Base-by-base conservation (phyloP, 2,329 filamentous ascomycete genomes). In the Arthrobotrys sinensis region DNA sequence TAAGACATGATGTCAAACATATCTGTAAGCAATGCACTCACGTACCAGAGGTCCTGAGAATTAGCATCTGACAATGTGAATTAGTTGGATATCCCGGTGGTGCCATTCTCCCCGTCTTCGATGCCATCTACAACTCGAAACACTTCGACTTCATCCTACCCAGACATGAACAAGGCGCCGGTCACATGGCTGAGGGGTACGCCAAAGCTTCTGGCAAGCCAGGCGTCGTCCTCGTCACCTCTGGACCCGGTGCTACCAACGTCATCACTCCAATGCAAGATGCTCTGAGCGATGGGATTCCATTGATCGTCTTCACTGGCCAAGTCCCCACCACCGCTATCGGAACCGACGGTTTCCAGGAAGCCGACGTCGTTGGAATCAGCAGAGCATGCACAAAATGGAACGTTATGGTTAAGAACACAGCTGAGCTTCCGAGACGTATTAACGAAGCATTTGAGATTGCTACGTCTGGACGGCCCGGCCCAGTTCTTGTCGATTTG, bases 361-460 rank as follows among this genome's bases (percentile, higher is more conserved):
- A 98, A 86, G 94, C 94, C 76, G 96, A 99, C 83, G 91, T 97
- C 40, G 88, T 97, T 76, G 95, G 95, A 81, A 98, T 99, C 84
- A 97, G 93, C 38, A 90, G 95, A 83, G 91, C 94, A 19, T 97
- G 94, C 88, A 97, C 94, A 81, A 98, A 98, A 87, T 99, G 96
- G 96, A 98, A 98, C 82, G 93, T 97, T 78, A 96, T 98, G 94
- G 93, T 97, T 60, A 97, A 96, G 88, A 95, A 91, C 84, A 91
- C 97, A 69, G 94, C 93, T 63, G 96, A 99, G 86, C 88, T 99
- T 70, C 96, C 96, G 63, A 90, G 93, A 82, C 90, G 95, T 80
- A 98, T 98, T 83, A 97, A 97, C 85, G 96, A 98, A 86, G 96
- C 96, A 60, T 98, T 98, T 83, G 94, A 98, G 86, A 98, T 98